Conservation (phyloP, 495 filamentous ascomycete species). For the Pyronema domesticum region DNA sequence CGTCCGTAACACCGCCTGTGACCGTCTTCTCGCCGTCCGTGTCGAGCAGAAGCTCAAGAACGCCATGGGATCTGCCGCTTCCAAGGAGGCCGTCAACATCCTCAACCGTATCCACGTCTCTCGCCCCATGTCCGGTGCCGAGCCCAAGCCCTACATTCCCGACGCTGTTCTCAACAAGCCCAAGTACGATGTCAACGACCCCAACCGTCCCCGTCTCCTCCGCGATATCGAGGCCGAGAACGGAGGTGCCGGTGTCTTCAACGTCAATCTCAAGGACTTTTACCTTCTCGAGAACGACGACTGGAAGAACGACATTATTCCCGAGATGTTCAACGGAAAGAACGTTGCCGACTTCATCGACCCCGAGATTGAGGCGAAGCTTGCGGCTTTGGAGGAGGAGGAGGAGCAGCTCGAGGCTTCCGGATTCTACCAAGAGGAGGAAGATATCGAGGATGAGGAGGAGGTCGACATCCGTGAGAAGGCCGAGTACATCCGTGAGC, state of each 20-base stretch:
- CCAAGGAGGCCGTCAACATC: conserved; percentile 53
- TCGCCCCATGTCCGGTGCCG: conserved; percentile 61
- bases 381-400: conserved; percentile 80
- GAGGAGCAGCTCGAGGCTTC: conserved; percentile 77
- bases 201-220: conserved; percentile 56
- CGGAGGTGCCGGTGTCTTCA: conserved; percentile 89
- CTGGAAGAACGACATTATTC: conserved; percentile 92
- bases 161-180: conserved; percentile 60
- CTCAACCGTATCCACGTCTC: conserved; percentile 91
- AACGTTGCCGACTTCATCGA: conserved; percentile 96
- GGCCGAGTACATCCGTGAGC: conserved; percentile 87
- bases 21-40: conserved; percentile 75
- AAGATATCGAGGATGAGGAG: conserved; percentile 58
- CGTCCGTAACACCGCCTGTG: conserved; percentile 88
- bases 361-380: conserved; percentile 83
- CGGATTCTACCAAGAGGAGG: conserved; percentile 55
- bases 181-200: conserved; percentile 82
- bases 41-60: conserved; percentile 92
- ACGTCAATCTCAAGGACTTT: conserved; percentile 70
- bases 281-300: conserved; percentile 69
- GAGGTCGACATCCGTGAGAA: conserved; percentile 75
- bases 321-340: conserved; percentile 80
- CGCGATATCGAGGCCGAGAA: conserved; percentile 83
- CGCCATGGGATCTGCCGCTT: conserved; percentile 53
- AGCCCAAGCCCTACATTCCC: conserved; percentile 71